Evolutionary conservation across 2,329 filamentous ascomycete genomes (phyloP).

Genomic region (Escovopsis sp.): DNA sequence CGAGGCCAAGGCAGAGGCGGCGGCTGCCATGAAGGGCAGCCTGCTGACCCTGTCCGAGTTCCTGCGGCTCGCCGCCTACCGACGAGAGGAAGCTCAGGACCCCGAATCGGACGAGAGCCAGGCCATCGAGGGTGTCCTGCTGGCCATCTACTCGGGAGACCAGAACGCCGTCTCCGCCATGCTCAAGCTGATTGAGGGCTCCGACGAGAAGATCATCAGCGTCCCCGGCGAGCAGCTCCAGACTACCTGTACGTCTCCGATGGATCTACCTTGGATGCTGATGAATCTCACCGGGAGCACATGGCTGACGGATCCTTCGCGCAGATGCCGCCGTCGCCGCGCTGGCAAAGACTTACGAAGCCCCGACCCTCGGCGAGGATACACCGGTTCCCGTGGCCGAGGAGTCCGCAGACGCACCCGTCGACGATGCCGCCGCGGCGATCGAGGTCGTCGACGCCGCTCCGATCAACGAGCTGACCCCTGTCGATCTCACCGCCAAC

Average conservation of each 20-base stretch:
- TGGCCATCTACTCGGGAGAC: slow-evolving; percentile 67
- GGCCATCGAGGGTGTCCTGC: slow-evolving; percentile 65
- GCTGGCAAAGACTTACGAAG: slow-evolving; percentile 37
- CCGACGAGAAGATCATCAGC: slow-evolving; percentile 48
- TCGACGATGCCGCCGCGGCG: slow-evolving; percentile 53
- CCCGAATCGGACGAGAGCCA: slow-evolving; percentile 55
- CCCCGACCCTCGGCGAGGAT: slow-evolving; percentile 20
- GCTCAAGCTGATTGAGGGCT: slow-evolving; percentile 60
- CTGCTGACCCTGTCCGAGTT: slow-evolving; percentile 64
- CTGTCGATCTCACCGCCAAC: slow-evolving; percentile 22
- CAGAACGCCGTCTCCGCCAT: slow-evolving; percentile 58
- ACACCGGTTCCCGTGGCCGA: slow-evolving; percentile 18
- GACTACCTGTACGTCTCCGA: slow-evolving; percentile 49
- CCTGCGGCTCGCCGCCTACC: slow-evolving; percentile 61
- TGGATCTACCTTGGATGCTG: too few species aligned
- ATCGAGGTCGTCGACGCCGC: slow-evolving; percentile 33
- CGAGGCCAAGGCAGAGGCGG: slow-evolving; percentile 35
- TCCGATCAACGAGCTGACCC: slow-evolving; percentile 25
- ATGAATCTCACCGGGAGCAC: too few species aligned
- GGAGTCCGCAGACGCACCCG: slow-evolving; percentile 20
- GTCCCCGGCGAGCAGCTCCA: slow-evolving; percentile 49
- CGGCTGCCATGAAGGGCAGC: slow-evolving; percentile 43
- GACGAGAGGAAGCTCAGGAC: slow-evolving; percentile 54
- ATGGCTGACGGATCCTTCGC: too few species aligned
- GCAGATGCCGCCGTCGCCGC: slow-evolving; percentile 24